Evolutionary conservation across 768 basidiomycete genomes (phyloP).

Genomic region (Suillus paluster): DNA sequence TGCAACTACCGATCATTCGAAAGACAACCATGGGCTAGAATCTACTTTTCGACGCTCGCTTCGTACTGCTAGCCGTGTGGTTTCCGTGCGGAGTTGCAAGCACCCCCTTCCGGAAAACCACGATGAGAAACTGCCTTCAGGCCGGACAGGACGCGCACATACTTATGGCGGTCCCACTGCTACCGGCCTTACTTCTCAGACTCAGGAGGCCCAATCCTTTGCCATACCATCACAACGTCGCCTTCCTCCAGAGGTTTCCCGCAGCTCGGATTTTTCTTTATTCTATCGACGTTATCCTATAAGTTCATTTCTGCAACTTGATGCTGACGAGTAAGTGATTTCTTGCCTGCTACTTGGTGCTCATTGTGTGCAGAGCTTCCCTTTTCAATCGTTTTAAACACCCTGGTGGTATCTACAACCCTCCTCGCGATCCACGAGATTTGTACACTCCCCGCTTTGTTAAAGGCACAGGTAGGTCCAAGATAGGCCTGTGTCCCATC

Average conservation of each 20-base stretch:
- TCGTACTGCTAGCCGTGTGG: not conserved
- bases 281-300: constrained; percentile 75
- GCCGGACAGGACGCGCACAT: not conserved
- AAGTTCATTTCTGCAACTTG: constrained; percentile 54
- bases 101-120: not conserved
- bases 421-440: constrained; percentile 63
- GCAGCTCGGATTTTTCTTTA: constrained; percentile 55
- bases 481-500: constrained; percentile 79
- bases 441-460: constrained; percentile 82
- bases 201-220: not conserved
- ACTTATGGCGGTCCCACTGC: not conserved
- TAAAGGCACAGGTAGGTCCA: constrained; percentile 66
- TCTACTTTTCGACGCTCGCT: not conserved
- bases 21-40: not conserved
- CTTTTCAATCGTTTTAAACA: constrained; percentile 24
- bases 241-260: constrained; percentile 53
- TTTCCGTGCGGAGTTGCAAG: not conserved
- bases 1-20: not conserved
- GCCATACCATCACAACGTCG: constrained; percentile 40
- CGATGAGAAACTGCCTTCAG: not conserved
- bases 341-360: constrained; percentile 5
- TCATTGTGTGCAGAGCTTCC: constrained; percentile 19
- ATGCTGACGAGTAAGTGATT: constrained; percentile 43
- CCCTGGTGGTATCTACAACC: constrained; percentile 55
- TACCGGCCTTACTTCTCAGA: not conserved